phyloP scores from a whole-genome alignment of 2,329 filamentous ascomycete species.

The Karstenula rhodostoma region DNA sequence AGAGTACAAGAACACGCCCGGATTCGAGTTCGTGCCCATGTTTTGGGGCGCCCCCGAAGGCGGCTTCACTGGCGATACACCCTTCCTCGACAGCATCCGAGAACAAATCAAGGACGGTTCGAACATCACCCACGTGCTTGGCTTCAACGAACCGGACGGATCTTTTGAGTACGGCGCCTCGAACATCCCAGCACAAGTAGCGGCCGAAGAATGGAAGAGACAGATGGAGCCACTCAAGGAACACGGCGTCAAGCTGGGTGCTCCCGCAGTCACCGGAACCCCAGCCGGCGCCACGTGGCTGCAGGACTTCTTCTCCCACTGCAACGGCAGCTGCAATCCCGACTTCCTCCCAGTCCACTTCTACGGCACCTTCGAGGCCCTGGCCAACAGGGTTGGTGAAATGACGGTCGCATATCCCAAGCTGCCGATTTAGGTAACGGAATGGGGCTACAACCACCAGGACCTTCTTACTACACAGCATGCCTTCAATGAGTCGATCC shows the following conservation, averaged over 20 bases:
- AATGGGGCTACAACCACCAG: constrained; percentile 71
- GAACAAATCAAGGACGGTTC: constrained; percentile 60
- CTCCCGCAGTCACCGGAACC: constrained; percentile 74
- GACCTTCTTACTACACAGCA: constrained; percentile 65
- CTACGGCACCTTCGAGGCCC: constrained; percentile 72
- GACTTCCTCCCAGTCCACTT: constrained; percentile 63
- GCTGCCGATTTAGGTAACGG: constrained; percentile 77
- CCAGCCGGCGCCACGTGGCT: constrained; percentile 72
- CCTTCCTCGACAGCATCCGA: constrained; percentile 69
- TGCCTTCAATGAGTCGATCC: constrained; percentile 72
- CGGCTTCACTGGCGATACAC: constrained; percentile 54
- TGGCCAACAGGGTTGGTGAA: constrained; percentile 72
- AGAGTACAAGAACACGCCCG: constrained; percentile 51
- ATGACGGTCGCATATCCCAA: constrained; percentile 60
- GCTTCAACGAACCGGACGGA: constrained; percentile 82
- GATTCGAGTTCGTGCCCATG: constrained; percentile 81
- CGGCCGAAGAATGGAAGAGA: constrained; percentile 73
- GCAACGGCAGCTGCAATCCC: constrained; percentile 53
- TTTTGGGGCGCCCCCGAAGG: constrained; percentile 69
- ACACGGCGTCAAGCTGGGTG: constrained; percentile 70
- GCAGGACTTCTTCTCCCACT: constrained; percentile 69
- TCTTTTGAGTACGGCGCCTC: constrained; percentile 66
- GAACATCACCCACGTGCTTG: constrained; percentile 73
- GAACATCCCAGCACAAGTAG: constrained; percentile 64
- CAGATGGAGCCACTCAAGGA: constrained; percentile 75